Evolutionary conservation across 2,329 filamentous ascomycete species (phyloP), one percentile per base, ranked within the genome.

Genomic region (Diplodia intermedia): DNA sequence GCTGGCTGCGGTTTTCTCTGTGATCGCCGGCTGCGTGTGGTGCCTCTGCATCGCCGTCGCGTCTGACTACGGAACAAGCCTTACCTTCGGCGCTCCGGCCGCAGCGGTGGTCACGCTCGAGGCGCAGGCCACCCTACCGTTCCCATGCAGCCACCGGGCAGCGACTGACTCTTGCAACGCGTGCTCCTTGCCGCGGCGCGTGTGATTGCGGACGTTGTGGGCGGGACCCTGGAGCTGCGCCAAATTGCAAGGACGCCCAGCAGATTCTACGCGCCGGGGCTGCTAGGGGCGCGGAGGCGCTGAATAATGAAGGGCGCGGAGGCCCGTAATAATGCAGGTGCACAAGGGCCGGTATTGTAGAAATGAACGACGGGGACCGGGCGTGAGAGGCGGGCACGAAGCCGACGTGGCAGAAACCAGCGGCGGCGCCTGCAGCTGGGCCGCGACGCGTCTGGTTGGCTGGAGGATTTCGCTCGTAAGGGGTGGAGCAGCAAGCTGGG

Each of bases 341-440:
- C 60, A 63, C 60, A 63, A 63, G 52, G 60, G 57, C 57, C 49
- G 47, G 40, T 47, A 60, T 56, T 23, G 38, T 49, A 36, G 40
- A 63, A 63, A 63, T 52, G 60, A 38, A 36, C 60, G 38, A 47
- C 14, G 60, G 60, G 60, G 60, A 40, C 23, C 60, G 60, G 60
- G 60, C 60, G 52, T 43, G 60, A 36, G 38, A 47, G 56, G 56
- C 40, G 56, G 56, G 56, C 56, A 49, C 36, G 18, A 61, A 40
- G 60, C 60, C 60, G 60, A 63, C 60, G 60, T 63, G 60, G 60
- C 60, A 52, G 38, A n/a, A 36, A 63, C 60, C 43, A 63, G 43
- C 60, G 60, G 47, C 60, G 60, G 56, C 56, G 26, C 38, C 23
- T 43, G 47, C 38, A 49, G 56, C 57, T 61, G 57, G 57, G 40